A percentile compares a stretch with the other conserved stretches of the same genome.
Evolutionary conservation across 73 alveolate genomes (phyloP).

Genomic region (Paramecium pentaurelia): DNA sequence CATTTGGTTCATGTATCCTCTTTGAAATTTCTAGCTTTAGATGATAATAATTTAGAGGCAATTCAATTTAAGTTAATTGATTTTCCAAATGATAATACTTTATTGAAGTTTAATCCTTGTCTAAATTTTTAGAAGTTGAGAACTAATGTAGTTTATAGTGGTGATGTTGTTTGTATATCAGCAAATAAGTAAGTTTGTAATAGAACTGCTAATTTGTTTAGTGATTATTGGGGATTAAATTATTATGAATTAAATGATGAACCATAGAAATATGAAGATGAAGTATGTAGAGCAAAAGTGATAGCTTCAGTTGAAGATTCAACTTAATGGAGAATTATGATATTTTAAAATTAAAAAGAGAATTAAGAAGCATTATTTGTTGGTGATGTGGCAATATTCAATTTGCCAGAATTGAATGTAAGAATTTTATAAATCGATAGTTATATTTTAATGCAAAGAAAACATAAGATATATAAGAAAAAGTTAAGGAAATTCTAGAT

Average conservation of each 20-base stretch:
- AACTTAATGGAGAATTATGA: conserved; percentile 27
- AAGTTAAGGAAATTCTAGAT: background rate
- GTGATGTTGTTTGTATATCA: conserved; percentile 22
- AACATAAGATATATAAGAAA: background rate
- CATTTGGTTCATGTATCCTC: conserved; percentile 44
- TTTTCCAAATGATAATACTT: background rate
- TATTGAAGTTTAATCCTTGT: conserved; percentile 14
- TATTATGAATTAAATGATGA: conserved; percentile 25
- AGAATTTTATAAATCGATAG: background rate
- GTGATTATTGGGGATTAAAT: conserved; percentile 13
- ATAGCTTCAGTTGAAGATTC: conserved; percentile 21
- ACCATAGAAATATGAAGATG: background rate
- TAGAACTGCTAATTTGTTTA: background rate
- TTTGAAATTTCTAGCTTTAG: conserved; percentile 7
- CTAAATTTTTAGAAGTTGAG: conserved; percentile 28
- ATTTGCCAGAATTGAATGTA: conserved; percentile 12
- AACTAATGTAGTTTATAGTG: conserved; percentile 13
- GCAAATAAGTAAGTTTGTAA: background rate
- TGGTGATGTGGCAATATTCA: conserved; percentile 3
- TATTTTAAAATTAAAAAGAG: background rate
- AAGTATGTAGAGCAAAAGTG: background rate
- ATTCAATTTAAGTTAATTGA: conserved; percentile 18
- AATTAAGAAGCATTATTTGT: background rate
- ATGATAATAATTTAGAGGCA: conserved; percentile 27
- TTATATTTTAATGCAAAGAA: background rate